A percentile compares a stretch with the other conserved stretches of the same genome.
Evolutionary conservation across 495 filamentous ascomycete genomes (phyloP).

Genomic region (Aspergillus kassunensis): DNA sequence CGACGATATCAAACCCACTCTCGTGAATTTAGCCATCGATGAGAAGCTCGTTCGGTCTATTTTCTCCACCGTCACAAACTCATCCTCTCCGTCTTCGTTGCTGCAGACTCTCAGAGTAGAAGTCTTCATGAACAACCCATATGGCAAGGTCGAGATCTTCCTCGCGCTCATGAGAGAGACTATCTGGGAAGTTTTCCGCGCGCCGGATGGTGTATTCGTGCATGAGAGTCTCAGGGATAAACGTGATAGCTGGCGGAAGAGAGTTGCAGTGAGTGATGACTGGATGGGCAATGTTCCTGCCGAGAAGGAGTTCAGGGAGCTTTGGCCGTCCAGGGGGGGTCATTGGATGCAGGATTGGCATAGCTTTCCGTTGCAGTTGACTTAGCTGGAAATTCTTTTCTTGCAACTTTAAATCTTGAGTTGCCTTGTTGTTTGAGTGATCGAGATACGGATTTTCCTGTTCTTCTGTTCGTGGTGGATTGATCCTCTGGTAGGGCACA

Average conservation of each 20-base stretch:
- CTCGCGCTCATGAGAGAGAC: background rate
- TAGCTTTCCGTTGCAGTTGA: slow-evolving; percentile 5
- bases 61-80: background rate
- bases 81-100: background rate
- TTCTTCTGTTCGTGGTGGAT: no score
- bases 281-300: background rate
- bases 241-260: background rate
- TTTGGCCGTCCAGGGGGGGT: slow-evolving; percentile 6
- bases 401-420: no score
- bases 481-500: no score
- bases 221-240: slow-evolving; percentile 1
- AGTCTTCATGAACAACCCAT: background rate
- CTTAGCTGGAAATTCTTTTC: background rate
- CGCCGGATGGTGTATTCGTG: background rate
- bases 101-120: slow-evolving; percentile 1
- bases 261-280: background rate
- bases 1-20: background rate
- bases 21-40: slow-evolving; percentile 4
- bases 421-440: no score
- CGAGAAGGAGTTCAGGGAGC: background rate
- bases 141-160: background rate
- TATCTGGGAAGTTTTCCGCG: slow-evolving; percentile 1
- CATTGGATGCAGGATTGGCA: slow-evolving; percentile 8
- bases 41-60: slow-evolving; percentile 2
- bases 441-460: no score